Percentiles rank a stretch among this genome's conserved stretches.
Evolutionary conservation across 2,329 filamentous ascomycete species (phyloP).

Genomic region (Beauveria sp.): DNA sequence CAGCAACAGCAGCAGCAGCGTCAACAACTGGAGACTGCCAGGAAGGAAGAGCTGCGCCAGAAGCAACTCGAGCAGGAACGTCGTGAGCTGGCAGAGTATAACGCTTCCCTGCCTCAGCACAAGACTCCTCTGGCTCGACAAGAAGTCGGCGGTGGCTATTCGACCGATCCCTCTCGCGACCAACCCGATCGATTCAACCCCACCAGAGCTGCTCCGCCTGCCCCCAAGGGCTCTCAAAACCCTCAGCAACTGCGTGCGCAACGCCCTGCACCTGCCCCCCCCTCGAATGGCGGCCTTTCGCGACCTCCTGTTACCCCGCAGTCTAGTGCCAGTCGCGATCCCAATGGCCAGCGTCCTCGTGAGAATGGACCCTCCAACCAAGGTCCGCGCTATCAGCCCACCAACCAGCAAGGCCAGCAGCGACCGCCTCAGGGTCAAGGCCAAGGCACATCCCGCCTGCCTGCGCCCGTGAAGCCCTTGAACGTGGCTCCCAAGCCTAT

Average conservation of each 20-base stretch:
- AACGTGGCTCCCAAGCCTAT: constrained; percentile 65
- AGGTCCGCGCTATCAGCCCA: constrained; percentile 51
- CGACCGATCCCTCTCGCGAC: constrained; percentile 26
- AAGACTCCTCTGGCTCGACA: constrained; percentile 79
- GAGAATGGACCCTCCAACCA: constrained; percentile 38
- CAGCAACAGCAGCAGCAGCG: constrained; percentile 48
- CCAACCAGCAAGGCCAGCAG: constrained; percentile 42
- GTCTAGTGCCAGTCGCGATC: constrained; percentile 39
- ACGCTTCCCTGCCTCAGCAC: constrained; percentile 77
- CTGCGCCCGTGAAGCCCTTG: constrained; percentile 66
- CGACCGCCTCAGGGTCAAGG: constrained; percentile 37
- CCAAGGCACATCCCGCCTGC: constrained; percentile 35
- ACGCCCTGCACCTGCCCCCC: constrained; percentile 73
- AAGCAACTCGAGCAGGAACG: constrained; percentile 56
- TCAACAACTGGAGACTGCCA: constrained; percentile 46
- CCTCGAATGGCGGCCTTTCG: constrained; percentile 28
- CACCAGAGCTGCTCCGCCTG: constrained; percentile 72
- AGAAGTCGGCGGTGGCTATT: constrained; percentile 61
- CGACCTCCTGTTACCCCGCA: constrained; percentile 44
- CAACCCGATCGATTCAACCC: constrained; percentile 72
- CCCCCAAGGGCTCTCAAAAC: constrained; percentile 56
- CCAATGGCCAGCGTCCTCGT: constrained; percentile 34
- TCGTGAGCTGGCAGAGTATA: constrained; percentile 79
- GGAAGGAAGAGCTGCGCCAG: constrained; percentile 50
- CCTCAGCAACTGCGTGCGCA: constrained; percentile 57